A percentile compares a stretch with the other conserved stretches of the same genome.
Conservation (phyloP, 495 filamentous ascomycete genomes). For the Cenococcum geophilum region DNA sequence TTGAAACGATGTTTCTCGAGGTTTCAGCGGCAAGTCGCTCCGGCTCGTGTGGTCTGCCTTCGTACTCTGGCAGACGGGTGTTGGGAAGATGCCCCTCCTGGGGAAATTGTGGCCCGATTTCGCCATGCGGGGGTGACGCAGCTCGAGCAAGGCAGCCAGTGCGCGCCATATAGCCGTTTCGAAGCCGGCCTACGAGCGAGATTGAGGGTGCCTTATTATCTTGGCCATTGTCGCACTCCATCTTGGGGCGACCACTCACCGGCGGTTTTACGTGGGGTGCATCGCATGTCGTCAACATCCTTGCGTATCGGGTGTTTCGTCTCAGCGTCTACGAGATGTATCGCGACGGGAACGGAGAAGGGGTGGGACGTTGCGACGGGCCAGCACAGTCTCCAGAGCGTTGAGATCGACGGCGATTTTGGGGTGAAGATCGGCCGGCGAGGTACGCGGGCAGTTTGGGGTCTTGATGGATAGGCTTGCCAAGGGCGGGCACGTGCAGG, state of each 20-base stretch:
- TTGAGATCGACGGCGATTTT: no score
- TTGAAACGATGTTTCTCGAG: not conserved
- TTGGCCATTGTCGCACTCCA: conserved; percentile 5
- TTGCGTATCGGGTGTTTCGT: not conserved
- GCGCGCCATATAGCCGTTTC: no score
- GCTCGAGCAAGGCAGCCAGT: not conserved
- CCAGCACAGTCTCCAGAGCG: no score
- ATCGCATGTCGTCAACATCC: conserved; percentile 6
- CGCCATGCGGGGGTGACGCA: not conserved
- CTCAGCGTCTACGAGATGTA: not conserved
- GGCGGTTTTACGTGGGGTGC: not conserved
- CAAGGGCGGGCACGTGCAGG: no score
- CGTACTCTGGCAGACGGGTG: not conserved
- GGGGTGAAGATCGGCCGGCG: no score
- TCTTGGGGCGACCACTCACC: not conserved
- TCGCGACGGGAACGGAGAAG: not conserved
- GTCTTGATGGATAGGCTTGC: no score
- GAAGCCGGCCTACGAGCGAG: not conserved
- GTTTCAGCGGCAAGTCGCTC: not conserved
- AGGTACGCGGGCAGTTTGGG: no score
- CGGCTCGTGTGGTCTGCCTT: not conserved
- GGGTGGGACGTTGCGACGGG: no score
- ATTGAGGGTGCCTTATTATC: not conserved
- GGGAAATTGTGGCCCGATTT: not conserved
- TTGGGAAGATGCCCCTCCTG: not conserved